Evolutionary conservation across 345 rosid species (phyloP), one percentile per base, ranked within the genome.

Genomic region (Camelina laxa): DNA sequence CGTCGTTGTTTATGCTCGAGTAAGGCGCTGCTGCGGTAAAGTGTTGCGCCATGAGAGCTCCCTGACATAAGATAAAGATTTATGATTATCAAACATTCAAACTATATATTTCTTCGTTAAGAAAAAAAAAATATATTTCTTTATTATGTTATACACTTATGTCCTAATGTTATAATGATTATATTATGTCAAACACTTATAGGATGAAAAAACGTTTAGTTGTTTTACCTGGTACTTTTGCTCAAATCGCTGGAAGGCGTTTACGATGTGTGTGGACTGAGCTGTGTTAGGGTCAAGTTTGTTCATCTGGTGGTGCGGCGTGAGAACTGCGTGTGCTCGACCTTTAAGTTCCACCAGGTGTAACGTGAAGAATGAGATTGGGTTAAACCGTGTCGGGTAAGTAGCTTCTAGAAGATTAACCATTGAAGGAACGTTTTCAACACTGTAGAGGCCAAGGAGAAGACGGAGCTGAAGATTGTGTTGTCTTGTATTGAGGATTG

Each of bases 21-120:
- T 69, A 79, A 2, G 90, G 89, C 1, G 90, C 75, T 1, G 83
- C 71, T 38, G 86, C 88, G 14, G 83, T 80, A 68, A 80, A 86
- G 31, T 79, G 76, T 24, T 80, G 87, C 57, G 84, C 81, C 57
- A 63, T 72, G 20, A 82, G 54, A 21, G 48, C 21, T 7, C 77
- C 82, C 73, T 63, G 39, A 6, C 41, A 55, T 55, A 27, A 55
- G 38, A 55, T 55, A 24, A 15, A 15, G 7, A 55, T 2, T 17
- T 7, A 54, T 22, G 27, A 14, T 6, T 54, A 4, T 13, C 59
- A 13, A n/a, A n/a, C n/a, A n/a, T n/a, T n/a, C n/a, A n/a, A 54
- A 24, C 35, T 13, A 51, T 4, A 27, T 27, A 4, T n/a, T n/a
- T n/a, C n/a, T n/a, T n/a, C n/a, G n/a, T n/a, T n/a, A n/a, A n/a